These are phyloP conservation scores for Trichoderma cornu-damae DNA, from an alignment of 2,329 filamentous ascomycete genomes.

Conservation along the genomic window DNA sequence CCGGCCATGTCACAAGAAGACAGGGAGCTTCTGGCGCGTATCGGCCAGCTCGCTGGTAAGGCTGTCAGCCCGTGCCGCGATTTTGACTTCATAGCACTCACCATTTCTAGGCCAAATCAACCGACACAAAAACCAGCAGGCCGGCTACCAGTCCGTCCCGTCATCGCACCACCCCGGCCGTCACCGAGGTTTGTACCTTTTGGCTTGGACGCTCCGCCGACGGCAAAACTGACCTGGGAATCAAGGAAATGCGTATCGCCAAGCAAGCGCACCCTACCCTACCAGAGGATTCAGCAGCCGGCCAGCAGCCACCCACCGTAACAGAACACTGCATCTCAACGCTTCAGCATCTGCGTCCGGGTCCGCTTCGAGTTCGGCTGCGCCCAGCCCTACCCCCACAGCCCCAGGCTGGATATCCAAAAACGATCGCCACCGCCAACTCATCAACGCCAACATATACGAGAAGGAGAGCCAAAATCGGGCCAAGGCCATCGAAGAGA, in stretches of 20 bases:
- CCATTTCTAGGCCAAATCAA: conserved; percentile 65
- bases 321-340: conserved; percentile 62
- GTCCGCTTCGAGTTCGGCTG: conserved; percentile 36
- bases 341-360: conserved; percentile 30
- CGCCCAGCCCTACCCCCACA: conserved; percentile 30
- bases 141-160: conserved; percentile 33
- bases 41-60: conserved; percentile 48
- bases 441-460: conserved; percentile 76
- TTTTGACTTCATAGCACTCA: conserved; percentile 25
- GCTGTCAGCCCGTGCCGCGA: conserved; percentile 14
- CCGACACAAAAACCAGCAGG: conserved; percentile 64
- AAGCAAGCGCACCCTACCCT: conserved; percentile 32
- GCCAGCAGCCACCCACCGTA: conserved; percentile 36
- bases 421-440: conserved; percentile 70
- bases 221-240: conserved; percentile 15
- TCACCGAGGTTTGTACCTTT: conserved; percentile 34
- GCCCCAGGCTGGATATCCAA: conserved; percentile 59
- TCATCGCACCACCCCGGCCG: conserved; percentile 27
- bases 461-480: conserved; percentile 67
- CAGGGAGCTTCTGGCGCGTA: conserved; percentile 49
- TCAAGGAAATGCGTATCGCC: conserved; percentile 33
- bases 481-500: conserved; percentile 66
- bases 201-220: background rate
- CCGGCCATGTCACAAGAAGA: conserved; percentile 44
- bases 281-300: conserved; percentile 35